These are phyloP conservation scores for Immersiella caudata DNA, from an alignment of 495 filamentous ascomycete genomes.

Conservation along the genomic window DNA sequence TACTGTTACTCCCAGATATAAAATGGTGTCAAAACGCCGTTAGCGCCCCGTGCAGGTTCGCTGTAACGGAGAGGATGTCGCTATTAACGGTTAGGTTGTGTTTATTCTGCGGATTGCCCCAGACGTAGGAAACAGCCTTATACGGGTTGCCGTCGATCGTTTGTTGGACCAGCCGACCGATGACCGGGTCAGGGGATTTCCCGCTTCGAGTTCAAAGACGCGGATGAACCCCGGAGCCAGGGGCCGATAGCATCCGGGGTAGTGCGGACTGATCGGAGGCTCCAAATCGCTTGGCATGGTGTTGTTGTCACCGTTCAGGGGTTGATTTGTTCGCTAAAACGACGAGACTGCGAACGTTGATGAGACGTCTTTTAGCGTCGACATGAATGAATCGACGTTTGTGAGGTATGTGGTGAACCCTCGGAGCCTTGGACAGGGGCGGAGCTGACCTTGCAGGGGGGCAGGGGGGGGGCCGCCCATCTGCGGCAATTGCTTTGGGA, in stretches of 20 bases:
- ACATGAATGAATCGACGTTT: not conserved
- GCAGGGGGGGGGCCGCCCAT: too few relatives aligned
- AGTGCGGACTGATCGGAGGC: not conserved
- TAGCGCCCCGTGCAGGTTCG: slow-evolving; percentile 26
- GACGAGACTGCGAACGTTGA: too few relatives aligned
- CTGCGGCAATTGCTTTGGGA: too few relatives aligned
- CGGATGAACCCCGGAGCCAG: slow-evolving; percentile 17
- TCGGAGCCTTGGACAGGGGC: not conserved
- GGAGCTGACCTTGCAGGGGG: not conserved
- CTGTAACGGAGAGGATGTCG: slow-evolving; percentile 27
- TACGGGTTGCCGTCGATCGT: slow-evolving; percentile 27
- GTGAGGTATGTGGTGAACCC: not conserved
- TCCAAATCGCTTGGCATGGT: not conserved
- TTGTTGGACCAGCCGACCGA: slow-evolving; percentile 24
- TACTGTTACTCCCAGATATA: not conserved
- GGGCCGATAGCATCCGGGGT: slow-evolving; percentile 16
- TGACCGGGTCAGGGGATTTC: slow-evolving; percentile 17
- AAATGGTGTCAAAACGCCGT: slow-evolving; percentile 22
- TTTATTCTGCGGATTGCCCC: slow-evolving; percentile 28
- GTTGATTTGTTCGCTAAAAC: not conserved
- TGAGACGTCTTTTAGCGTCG: too few relatives aligned
- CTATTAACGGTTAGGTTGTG: slow-evolving; percentile 26
- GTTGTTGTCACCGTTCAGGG: not conserved
- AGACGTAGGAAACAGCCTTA: slow-evolving; percentile 42
- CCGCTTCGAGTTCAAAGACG: slow-evolving; percentile 27